Evolutionary conservation across 2,329 filamentous ascomycete genomes (phyloP).

Genomic region (Fusarium devonianum): DNA sequence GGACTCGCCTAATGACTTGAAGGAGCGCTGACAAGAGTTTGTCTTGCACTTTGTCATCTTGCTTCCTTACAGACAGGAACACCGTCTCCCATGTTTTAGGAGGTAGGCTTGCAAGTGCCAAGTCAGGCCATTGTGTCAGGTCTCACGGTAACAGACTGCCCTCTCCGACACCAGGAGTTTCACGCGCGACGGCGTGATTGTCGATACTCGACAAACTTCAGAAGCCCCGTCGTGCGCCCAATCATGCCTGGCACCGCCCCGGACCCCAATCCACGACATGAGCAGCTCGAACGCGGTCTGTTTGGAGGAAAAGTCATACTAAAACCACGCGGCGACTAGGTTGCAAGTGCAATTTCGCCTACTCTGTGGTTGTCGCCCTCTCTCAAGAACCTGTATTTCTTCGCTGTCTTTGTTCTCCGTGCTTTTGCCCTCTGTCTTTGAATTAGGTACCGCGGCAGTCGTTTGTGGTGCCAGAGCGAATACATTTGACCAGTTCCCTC

Average conservation of each 20-base stretch:
- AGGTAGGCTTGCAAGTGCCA: too few species aligned
- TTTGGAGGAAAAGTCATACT: conserved; percentile 37
- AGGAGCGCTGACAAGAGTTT: conserved; percentile 13
- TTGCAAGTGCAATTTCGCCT: conserved; percentile 32
- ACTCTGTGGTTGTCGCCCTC: conserved; percentile 13
- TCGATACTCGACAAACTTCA: conserved; percentile 26
- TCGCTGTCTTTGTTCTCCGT: conserved; percentile 23
- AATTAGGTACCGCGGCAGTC: conserved; percentile 24
- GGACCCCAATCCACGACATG: conserved; percentile 22
- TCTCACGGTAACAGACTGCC: conserved; percentile 33
- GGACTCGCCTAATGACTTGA: conserved; percentile 8
- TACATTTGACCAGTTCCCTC: conserved; percentile 32
- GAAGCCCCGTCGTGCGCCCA: conserved; percentile 26
- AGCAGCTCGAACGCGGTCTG: conserved; percentile 39
- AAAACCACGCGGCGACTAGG: conserved; percentile 16
- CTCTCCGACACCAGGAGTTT: conserved; percentile 56
- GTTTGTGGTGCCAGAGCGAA: conserved; percentile 22
- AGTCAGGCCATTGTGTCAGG: conserved; percentile 34
- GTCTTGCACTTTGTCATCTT: conserved; percentile 3
- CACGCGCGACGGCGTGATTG: conserved; percentile 52
- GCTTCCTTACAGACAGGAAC: conserved; percentile 16
- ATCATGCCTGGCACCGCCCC: conserved; percentile 28
- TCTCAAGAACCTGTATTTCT: conserved; percentile 14
- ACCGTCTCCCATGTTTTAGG: conserved; percentile 19
- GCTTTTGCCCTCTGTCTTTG: conserved; percentile 25